These are phyloP conservation scores for Lophiostoma macrostomum DNA, from an alignment of 495 filamentous ascomycete species.

Conservation along the genomic window DNA sequence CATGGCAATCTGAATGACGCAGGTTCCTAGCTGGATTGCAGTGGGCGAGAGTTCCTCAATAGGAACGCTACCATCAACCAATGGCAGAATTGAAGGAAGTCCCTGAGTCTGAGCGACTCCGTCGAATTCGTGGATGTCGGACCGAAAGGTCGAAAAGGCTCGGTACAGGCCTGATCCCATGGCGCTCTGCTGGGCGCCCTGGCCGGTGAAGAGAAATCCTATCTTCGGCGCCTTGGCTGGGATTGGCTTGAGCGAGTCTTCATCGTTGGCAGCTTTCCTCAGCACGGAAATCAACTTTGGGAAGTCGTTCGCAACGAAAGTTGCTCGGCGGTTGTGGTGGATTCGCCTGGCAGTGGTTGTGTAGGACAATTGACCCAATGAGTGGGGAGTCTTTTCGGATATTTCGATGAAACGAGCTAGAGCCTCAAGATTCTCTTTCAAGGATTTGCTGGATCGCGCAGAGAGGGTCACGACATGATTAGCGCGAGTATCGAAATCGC, in stretches of 20 bases:
- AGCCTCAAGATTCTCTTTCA: slow-evolving; percentile 4
- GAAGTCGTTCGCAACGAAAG: slow-evolving; percentile 24
- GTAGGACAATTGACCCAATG: slow-evolving; percentile 22
- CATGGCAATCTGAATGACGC: slow-evolving; percentile 43
- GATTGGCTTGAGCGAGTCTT: too few species aligned
- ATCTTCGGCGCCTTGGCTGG: slow-evolving; percentile 46
- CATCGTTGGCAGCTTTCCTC: slow-evolving; percentile 35
- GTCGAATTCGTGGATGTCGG: slow-evolving; percentile 34
- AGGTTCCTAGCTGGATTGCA: slow-evolving; percentile 37
- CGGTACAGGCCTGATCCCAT: slow-evolving; percentile 39
- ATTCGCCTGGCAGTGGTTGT: slow-evolving; percentile 31
- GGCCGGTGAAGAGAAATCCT: slow-evolving; percentile 54
- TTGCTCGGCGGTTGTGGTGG: slow-evolving; percentile 24
- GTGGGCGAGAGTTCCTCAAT: slow-evolving; percentile 12
- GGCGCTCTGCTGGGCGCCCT: slow-evolving; percentile 40
- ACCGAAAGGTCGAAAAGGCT: slow-evolving; percentile 33
- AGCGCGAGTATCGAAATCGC: slow-evolving; percentile 19
- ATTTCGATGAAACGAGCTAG: slow-evolving; percentile 14
- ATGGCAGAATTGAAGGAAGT: slow-evolving; percentile 37
- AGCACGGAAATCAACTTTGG: slow-evolving; percentile 23
- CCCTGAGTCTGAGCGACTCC: slow-evolving; percentile 34
- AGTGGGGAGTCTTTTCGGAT: slow-evolving; percentile 16
- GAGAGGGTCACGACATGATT: slow-evolving; percentile 37
- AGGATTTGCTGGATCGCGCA: slow-evolving; percentile 26
- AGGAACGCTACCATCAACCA: slow-evolving; percentile 2